Evolutionary conservation across 2,329 filamentous ascomycete species (phyloP).

Genomic region (Trichoderma sp.): DNA sequence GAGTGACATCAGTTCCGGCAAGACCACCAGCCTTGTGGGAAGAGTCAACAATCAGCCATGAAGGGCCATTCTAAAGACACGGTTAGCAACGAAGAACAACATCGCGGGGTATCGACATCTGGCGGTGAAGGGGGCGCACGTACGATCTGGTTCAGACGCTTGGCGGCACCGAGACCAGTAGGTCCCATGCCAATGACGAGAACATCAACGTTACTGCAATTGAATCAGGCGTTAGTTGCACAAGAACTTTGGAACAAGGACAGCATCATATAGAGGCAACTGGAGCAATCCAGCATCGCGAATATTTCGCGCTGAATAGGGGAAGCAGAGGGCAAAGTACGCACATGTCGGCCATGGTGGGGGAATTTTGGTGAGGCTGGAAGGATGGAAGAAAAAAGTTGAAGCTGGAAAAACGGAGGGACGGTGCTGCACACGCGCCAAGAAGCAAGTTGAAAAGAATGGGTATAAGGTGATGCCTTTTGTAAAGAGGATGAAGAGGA

Average conservation of each 20-base stretch:
- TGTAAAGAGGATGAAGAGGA: constrained; percentile 34
- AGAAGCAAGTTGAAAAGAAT: constrained; percentile 13
- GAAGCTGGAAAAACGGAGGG: constrained; percentile 32
- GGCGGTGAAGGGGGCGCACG: constrained; percentile 45
- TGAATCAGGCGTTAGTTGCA: constrained; percentile 30
- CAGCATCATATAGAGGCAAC: background rate
- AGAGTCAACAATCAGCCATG: constrained; percentile 94
- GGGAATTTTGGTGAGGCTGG: constrained; percentile 30
- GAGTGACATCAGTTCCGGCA: constrained; percentile 91
- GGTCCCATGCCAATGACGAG: constrained; percentile 98
- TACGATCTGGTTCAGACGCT: constrained; percentile 96
- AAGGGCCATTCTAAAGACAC: constrained; percentile 73
- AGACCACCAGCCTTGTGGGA: constrained; percentile 93
- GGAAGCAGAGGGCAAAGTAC: constrained; percentile 32
- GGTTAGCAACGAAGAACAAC: constrained; percentile 35
- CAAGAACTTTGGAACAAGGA: background rate
- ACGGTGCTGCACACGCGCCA: constrained; percentile 21
- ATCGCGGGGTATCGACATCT: constrained; percentile 28
- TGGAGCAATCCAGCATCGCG: background rate
- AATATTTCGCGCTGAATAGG: constrained; percentile 14
- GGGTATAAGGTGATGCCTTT: constrained; percentile 34
- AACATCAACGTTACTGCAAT: constrained; percentile 82
- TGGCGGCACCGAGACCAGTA: constrained; percentile 95
- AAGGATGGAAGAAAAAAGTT: constrained; percentile 20
- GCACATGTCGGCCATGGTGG: constrained; percentile 49